phyloP scores from a whole-genome alignment of 2,329 filamentous ascomycete species.

The Dactylellina leptospora region DNA sequence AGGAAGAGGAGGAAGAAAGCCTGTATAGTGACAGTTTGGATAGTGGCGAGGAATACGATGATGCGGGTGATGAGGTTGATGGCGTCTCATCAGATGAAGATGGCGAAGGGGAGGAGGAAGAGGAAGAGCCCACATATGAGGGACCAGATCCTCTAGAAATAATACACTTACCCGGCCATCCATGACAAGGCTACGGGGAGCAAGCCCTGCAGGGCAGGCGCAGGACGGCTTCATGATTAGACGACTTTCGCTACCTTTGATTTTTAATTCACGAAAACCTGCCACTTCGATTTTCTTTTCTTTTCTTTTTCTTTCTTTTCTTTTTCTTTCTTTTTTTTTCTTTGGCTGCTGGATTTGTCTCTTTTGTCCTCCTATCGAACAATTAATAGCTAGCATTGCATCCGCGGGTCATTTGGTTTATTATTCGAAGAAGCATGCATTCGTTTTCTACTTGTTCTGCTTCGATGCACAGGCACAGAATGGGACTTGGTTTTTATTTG shows the following conservation, averaged over 20 bases:
- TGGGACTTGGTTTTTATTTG: not conserved
- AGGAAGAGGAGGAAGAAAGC: constrained; percentile 4
- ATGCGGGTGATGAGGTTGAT: constrained; percentile 21
- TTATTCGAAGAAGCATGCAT: constrained; percentile 24
- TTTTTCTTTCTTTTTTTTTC: not conserved
- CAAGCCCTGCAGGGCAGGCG: constrained; percentile 15
- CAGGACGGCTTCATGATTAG: constrained; percentile 6
- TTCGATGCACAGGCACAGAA: not conserved
- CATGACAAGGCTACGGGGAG: constrained; percentile 14
- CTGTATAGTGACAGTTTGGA: constrained; percentile 28
- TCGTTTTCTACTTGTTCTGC: not conserved
- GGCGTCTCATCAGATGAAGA: constrained; percentile 9
- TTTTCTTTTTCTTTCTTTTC: constrained; percentile 1
- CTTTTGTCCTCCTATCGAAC: constrained; percentile 10
- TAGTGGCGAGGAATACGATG: constrained; percentile 32
- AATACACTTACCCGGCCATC: constrained; percentile 47
- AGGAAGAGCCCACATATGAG: constrained; percentile 29
- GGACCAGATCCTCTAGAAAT: constrained; percentile 40
- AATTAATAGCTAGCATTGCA: constrained; percentile 40
- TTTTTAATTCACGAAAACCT: no score
- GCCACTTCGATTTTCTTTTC: no score
- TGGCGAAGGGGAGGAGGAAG: constrained; percentile 19
- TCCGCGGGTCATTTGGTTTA: constrained; percentile 16
- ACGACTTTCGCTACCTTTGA: no score
- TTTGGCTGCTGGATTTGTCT: constrained; percentile 4